phyloP scores from a whole-genome alignment of 139 green algal species.

The Chlorella sp. region DNA sequence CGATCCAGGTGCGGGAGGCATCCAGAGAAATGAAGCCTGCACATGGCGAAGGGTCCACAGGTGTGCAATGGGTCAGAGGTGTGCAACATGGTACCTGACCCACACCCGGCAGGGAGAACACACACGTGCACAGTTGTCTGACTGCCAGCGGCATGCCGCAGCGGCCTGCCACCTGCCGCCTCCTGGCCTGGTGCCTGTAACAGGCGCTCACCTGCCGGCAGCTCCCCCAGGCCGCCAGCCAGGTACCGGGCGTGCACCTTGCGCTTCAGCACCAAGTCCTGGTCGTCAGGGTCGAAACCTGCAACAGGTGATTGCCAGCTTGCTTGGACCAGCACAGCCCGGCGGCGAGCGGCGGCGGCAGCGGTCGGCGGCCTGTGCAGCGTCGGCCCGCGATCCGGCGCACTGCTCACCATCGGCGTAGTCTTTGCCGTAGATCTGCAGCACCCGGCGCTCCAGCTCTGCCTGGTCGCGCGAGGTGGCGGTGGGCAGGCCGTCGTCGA shows the following conservation, averaged over 20 bases:
- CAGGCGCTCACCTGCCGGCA: conserved; percentile 37
- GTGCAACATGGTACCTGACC: too few relatives aligned
- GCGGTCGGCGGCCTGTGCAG: neutral
- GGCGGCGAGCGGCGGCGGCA: neutral
- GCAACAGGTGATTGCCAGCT: neutral
- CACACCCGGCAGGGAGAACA: too few relatives aligned
- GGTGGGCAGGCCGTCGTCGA: conserved; percentile 49
- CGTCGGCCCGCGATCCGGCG: neutral
- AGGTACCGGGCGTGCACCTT: conserved; percentile 69
- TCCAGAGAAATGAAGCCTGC: conserved; percentile 77
- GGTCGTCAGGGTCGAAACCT: conserved; percentile 5
- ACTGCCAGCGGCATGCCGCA: too few relatives aligned
- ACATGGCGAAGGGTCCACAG: too few relatives aligned
- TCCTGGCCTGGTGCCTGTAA: too few relatives aligned
- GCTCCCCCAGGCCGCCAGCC: conserved; percentile 55
- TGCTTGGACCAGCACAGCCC: neutral
- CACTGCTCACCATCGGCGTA: neutral
- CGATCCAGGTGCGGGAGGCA: conserved; percentile 88
- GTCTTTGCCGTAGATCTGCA: conserved; percentile 40
- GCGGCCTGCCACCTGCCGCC: too few relatives aligned
- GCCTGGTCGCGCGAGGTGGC: conserved; percentile 53
- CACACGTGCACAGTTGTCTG: too few relatives aligned
- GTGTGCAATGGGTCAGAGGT: too few relatives aligned
- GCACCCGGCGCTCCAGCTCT: conserved; percentile 60
- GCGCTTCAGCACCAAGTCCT: conserved; percentile 59